phyloP scores from a whole-genome alignment of 345 rosid genomes.

The Geranium rotundifolium region DNA sequence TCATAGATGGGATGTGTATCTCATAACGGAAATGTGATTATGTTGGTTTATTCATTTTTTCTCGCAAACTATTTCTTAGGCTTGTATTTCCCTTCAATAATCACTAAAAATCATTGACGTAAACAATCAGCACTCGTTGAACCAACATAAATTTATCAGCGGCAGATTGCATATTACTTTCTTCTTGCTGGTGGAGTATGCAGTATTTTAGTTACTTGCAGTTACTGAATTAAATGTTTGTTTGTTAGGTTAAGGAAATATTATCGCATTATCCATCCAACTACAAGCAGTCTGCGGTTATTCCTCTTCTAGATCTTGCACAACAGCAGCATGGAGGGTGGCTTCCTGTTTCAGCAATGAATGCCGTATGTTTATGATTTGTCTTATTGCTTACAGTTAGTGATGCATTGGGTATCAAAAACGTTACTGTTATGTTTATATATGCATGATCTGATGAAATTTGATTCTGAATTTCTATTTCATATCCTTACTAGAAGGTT shows the following conservation, averaged over 20 bases:
- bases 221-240: background rate
- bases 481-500: background rate
- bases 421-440: conserved; percentile 2
- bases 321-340: conserved; percentile 38
- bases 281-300: conserved; percentile 89
- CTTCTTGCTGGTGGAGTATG: background rate
- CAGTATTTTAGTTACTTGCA: background rate
- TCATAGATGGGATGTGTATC: background rate
- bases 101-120: background rate
- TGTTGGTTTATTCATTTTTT: background rate
- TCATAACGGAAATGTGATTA: background rate
- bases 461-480: background rate
- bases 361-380: conserved; percentile 15
- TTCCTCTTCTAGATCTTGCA: conserved; percentile 33
- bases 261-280: conserved; percentile 92
- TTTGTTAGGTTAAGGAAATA: conserved; percentile 70
- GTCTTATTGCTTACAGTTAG: background rate
- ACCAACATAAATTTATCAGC: background rate
- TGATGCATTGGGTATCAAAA: background rate
- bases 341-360: conserved; percentile 40
- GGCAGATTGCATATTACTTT: background rate
- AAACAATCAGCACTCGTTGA: background rate
- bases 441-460: background rate
- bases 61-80: background rate
- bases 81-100: background rate